phyloP scores from a whole-genome alignment of 176 grass and related monocot species.

The Paspalum notatum region DNA sequence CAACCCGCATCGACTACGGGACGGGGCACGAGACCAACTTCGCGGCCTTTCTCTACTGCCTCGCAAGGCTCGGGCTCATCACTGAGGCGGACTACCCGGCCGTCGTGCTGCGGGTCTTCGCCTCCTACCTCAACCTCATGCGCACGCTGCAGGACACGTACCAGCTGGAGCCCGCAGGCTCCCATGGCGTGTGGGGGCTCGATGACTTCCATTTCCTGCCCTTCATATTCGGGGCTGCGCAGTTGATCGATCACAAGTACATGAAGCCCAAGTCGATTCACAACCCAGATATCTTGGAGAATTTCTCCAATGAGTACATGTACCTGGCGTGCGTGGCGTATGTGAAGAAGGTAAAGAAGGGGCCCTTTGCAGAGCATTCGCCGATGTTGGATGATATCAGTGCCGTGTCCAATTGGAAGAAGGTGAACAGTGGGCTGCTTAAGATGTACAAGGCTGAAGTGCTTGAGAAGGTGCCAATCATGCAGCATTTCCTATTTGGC shows the following conservation, averaged over 20 bases:
- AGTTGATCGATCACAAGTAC: conserved; percentile 96
- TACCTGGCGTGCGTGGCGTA: conserved; percentile 71
- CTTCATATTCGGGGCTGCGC: conserved; percentile 83
- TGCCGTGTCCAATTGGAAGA: conserved; percentile 70
- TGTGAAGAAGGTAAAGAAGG: conserved; percentile 96
- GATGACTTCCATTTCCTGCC: conserved; percentile 92
- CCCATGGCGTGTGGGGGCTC: conserved; percentile 83
- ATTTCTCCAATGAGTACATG: conserved; percentile 82
- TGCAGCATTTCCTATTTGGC: conserved; percentile 99
- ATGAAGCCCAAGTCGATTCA: conserved; percentile 98
- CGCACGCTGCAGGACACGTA: conserved; percentile 79
- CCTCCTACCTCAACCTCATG: conserved; percentile 73
- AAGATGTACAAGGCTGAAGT: conserved; percentile 99
- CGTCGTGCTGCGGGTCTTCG: conserved; percentile 64
- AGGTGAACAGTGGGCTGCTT: conserved; percentile 91
- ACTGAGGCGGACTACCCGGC: conserved; percentile 65
- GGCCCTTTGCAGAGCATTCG: conserved; percentile 88
- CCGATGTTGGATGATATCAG: conserved; percentile 97
- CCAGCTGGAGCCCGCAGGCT: conserved; percentile 87
- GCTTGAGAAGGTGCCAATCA: conserved; percentile 94
- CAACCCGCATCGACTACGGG: conserved; percentile 77
- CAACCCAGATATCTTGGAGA: conserved; percentile 91
- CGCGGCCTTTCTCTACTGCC: conserved; percentile 91
- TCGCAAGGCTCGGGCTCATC: conserved; percentile 74
- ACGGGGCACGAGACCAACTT: conserved; percentile 91